Evolutionary conservation across 306 rosid species (phyloP).

Genomic region (Pachyrhizus erosus): DNA sequence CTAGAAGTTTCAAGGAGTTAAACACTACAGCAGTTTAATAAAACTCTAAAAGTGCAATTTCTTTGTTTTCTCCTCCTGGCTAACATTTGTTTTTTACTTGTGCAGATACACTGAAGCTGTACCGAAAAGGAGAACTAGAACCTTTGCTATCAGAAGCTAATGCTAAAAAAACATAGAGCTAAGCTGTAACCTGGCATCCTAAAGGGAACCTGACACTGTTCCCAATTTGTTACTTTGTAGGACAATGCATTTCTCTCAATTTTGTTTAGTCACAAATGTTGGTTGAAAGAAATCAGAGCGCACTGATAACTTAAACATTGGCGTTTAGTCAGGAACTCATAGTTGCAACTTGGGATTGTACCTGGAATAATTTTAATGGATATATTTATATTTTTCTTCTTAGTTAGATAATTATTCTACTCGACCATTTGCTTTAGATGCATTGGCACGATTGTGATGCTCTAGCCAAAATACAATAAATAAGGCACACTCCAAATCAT

Average conservation of each 20-base stretch:
- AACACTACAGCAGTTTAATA: neutral
- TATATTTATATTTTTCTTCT: neutral
- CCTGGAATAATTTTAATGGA: neutral
- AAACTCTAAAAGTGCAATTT: neutral
- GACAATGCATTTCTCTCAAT: conserved; percentile 22
- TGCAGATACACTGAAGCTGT: conserved; percentile 89
- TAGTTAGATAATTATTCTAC: conserved; percentile 22
- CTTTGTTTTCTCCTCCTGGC: neutral
- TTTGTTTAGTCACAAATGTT: neutral
- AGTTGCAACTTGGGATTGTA: conserved; percentile 12
- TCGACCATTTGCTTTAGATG: neutral
- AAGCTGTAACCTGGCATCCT: conserved; percentile 36
- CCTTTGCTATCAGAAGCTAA: conserved; percentile 76
- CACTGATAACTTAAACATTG: conserved; percentile 6
- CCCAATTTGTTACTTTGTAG: conserved; percentile 3
- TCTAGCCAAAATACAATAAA: neutral
- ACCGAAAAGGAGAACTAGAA: conserved; percentile 91
- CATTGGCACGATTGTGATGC: neutral
- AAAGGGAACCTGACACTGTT: conserved; percentile 23
- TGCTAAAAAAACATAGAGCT: conserved; percentile 54
- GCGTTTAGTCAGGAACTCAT: conserved; percentile 15
- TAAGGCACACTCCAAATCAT: neutral
- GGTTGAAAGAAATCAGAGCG: conserved; percentile 31
- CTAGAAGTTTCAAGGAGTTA: conserved; percentile 5
- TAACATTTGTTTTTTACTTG: conserved; percentile 27